Conservation (phyloP, 768 basidiomycete species). For the Leccinum boreale region DNA sequence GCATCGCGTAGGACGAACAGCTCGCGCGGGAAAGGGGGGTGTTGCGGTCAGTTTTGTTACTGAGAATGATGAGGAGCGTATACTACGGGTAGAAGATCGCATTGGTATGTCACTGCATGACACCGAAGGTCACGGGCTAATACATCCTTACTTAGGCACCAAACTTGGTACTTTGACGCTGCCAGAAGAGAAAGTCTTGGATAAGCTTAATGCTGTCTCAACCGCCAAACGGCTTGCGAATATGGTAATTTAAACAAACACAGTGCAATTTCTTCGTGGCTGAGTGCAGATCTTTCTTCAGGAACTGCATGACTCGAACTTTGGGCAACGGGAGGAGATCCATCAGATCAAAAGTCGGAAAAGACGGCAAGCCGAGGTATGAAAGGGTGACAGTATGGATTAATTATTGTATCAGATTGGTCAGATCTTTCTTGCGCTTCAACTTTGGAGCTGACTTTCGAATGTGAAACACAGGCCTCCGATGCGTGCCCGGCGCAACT, state of each 20-base stretch:
- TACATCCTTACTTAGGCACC: constrained; percentile 47
- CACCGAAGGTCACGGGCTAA: not conserved
- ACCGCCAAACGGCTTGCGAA: constrained; percentile 90
- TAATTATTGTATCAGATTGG: constrained; percentile 1
- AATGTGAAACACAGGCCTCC: not conserved
- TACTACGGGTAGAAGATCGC: constrained; percentile 78
- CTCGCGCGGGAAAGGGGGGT: constrained; percentile 86
- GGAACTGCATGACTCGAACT: constrained; percentile 85
- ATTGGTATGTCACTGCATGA: constrained; percentile 58
- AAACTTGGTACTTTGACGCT: constrained; percentile 71
- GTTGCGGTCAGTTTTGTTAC: constrained; percentile 93
- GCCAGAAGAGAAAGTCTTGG: constrained; percentile 78
- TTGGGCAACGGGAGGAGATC: constrained; percentile 85
- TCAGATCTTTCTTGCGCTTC: constrained; percentile 8
- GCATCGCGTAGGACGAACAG: constrained; percentile 92
- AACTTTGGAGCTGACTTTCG: not conserved
- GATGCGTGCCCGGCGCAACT: not conserved
- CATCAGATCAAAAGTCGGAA: constrained; percentile 57
- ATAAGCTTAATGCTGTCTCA: constrained; percentile 83
- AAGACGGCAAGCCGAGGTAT: constrained; percentile 11
- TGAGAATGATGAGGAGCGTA: constrained; percentile 83
- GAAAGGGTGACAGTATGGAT: not conserved
- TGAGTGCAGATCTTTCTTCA: constrained; percentile 27
- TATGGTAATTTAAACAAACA: constrained; percentile 56
- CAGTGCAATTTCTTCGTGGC: not conserved